These are phyloP conservation scores for Rhodotorula sp. DNA, from an alignment of 1,284 basidiomycete species.

Conservation along the genomic window DNA sequence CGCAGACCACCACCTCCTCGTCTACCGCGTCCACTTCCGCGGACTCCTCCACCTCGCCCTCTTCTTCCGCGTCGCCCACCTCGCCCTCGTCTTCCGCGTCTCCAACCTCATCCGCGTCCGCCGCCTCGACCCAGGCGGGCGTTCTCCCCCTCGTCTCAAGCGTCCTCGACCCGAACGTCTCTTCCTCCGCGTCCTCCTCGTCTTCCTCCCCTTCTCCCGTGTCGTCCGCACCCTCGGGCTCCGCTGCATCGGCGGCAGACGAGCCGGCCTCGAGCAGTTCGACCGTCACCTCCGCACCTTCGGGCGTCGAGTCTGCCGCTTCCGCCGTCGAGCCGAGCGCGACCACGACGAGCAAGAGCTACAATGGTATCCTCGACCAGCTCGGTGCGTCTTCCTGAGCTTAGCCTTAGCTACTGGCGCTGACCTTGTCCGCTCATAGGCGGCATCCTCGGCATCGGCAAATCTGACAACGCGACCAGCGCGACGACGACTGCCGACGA, in stretches of 20 bases:
- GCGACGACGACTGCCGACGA: background rate
- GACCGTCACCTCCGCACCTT: background rate
- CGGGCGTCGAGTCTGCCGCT: no score
- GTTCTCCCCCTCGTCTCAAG: background rate
- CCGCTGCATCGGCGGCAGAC: background rate
- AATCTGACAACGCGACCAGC: background rate
- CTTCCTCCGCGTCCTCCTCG: background rate
- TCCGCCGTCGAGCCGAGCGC: background rate
- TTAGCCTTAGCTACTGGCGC: background rate
- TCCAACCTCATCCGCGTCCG: background rate
- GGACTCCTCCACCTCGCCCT: background rate
- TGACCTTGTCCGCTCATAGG: background rate
- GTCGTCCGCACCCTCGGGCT: background rate
- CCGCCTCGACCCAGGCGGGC: background rate
- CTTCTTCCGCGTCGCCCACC: background rate
- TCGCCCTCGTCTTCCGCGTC: background rate
- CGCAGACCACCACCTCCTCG: background rate
- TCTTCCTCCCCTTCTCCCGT: background rate
- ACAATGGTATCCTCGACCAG: conserved; percentile 2
- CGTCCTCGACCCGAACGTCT: background rate
- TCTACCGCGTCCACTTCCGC: background rate
- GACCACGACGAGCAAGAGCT: conserved; percentile 1
- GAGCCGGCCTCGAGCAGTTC: background rate
- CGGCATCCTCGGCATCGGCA: conserved; percentile 3
- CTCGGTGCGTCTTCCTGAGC: background rate